Evolutionary conservation across 2,329 filamentous ascomycete species (phyloP).

Genomic region (Dactylellina sp.): DNA sequence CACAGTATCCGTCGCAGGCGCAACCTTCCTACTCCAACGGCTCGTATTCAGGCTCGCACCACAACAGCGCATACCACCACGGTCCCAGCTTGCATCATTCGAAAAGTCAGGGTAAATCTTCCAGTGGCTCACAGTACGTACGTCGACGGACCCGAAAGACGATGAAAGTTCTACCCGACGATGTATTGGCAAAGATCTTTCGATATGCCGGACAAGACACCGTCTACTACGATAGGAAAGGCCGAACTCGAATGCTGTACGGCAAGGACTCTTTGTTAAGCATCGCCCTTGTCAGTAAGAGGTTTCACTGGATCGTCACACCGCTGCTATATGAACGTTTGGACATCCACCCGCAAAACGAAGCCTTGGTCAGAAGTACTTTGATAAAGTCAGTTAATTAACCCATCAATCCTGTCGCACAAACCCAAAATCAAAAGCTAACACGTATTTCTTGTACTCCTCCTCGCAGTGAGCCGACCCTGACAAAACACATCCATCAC

Average conservation of each 20-base stretch:
- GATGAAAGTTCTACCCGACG: constrained; percentile 52
- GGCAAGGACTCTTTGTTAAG: constrained; percentile 42
- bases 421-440: constrained; percentile 8
- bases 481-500: constrained; percentile 52
- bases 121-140: constrained; percentile 52
- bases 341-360: constrained; percentile 52
- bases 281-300: constrained; percentile 44
- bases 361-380: constrained; percentile 51
- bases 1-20: constrained; percentile 55
- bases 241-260: constrained; percentile 32
- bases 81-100: constrained; percentile 47
- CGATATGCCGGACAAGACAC: constrained; percentile 51
- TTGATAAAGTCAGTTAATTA: constrained; percentile 34
- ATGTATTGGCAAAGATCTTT: constrained; percentile 53
- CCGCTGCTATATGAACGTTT: constrained; percentile 50
- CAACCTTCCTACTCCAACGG: constrained; percentile 48
- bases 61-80: constrained; percentile 41
- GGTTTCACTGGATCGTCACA: constrained; percentile 53
- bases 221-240: constrained; percentile 41
- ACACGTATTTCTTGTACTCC: constrained; percentile 10
- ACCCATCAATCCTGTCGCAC: constrained; percentile 5
- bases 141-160: constrained; percentile 48
- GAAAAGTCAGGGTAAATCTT: constrained; percentile 55
- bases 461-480: constrained; percentile 43
- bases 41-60: constrained; percentile 40